Evolutionary conservation across 2,329 filamentous ascomycete genomes (phyloP).

Genomic region (Furcasterigmium furcatum): DNA sequence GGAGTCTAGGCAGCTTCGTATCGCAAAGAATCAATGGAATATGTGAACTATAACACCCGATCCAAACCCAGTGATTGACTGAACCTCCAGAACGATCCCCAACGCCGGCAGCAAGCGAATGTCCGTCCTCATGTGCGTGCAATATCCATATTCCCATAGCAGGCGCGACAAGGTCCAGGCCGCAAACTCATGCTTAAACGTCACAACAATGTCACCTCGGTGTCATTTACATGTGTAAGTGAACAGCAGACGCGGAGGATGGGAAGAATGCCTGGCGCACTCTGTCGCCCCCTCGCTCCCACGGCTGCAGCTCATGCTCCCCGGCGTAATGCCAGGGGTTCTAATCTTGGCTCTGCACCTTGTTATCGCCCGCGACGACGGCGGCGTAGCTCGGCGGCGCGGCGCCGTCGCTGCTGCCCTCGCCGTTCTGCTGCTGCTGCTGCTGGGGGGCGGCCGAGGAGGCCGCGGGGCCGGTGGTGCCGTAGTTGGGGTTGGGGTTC

Average conservation of each 20-base stretch:
- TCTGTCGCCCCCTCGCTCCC: neutral
- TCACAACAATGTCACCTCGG: neutral
- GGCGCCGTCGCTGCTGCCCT: slow-evolving; percentile 40
- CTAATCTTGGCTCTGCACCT: slow-evolving; percentile 71
- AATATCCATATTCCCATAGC: too few species aligned
- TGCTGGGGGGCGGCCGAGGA: slow-evolving; percentile 21
- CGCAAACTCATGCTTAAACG: too few species aligned
- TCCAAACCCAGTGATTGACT: neutral
- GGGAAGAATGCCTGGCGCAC: neutral
- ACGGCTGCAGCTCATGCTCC: neutral
- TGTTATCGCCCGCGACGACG: slow-evolving; percentile 82
- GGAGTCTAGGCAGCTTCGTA: too few species aligned
- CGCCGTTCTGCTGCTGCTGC: slow-evolving; percentile 32
- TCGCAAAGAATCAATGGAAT: too few species aligned
- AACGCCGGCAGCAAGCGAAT: neutral
- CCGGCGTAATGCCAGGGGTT: neutral
- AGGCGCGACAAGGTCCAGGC: too few species aligned
- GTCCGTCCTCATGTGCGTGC: too few species aligned
- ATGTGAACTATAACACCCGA: too few species aligned
- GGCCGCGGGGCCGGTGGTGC: slow-evolving; percentile 16
- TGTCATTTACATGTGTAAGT: neutral
- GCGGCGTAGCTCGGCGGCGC: slow-evolving; percentile 86
- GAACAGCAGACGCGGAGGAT: neutral
- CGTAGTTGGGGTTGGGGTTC: slow-evolving; percentile 18
- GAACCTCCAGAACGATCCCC: neutral